Percentiles rank a stretch among this genome's conserved stretches.
These are phyloP conservation scores for Ganoderma leucocontextum DNA, from an alignment of 1,284 basidiomycete species.

Conservation along the genomic window DNA sequence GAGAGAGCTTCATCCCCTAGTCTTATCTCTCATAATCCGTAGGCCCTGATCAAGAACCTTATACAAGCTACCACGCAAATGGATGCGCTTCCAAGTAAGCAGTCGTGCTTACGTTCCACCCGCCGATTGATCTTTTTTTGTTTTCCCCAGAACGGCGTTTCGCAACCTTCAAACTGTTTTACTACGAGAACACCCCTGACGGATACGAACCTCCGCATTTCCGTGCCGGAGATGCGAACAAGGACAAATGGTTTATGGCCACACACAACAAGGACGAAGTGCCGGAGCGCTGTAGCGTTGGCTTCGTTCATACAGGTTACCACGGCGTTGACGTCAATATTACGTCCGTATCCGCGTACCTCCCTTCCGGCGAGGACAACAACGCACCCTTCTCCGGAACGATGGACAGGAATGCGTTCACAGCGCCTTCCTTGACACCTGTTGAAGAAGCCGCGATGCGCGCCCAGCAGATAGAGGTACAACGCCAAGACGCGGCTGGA, in stretches of 20 bases:
- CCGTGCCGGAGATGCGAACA: slow-evolving; percentile 67
- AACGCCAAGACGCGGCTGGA: slow-evolving; percentile 53
- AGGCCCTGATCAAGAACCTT: slow-evolving; percentile 76
- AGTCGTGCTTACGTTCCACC: neutral
- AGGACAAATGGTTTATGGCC: slow-evolving; percentile 79
- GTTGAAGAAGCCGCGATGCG: slow-evolving; percentile 61
- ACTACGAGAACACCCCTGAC: slow-evolving; percentile 75
- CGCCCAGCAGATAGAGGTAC: slow-evolving; percentile 61
- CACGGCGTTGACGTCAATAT: slow-evolving; percentile 77
- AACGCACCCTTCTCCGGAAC: slow-evolving; percentile 64
- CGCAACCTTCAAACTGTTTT: slow-evolving; percentile 86
- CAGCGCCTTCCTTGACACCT: slow-evolving; percentile 55
- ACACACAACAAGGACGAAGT: slow-evolving; percentile 73
- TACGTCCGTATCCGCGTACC: slow-evolving; percentile 72
- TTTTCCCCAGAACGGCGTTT: slow-evolving; percentile 68
- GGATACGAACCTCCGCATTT: slow-evolving; percentile 84
- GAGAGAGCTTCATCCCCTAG: too few relatives aligned
- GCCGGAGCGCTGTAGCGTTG: slow-evolving; percentile 75
- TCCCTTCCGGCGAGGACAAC: slow-evolving; percentile 73
- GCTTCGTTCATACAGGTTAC: slow-evolving; percentile 71
- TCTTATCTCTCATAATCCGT: neutral
- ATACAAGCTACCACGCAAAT: slow-evolving; percentile 80
- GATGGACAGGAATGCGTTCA: slow-evolving; percentile 43
- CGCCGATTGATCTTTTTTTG: neutral
- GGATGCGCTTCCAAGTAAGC: slow-evolving; percentile 77